Percentiles rank a stretch among this genome's conserved stretches.
phyloP scores from a whole-genome alignment of 2,329 filamentous ascomycete genomes.

The Talaromyces sp. region DNA sequence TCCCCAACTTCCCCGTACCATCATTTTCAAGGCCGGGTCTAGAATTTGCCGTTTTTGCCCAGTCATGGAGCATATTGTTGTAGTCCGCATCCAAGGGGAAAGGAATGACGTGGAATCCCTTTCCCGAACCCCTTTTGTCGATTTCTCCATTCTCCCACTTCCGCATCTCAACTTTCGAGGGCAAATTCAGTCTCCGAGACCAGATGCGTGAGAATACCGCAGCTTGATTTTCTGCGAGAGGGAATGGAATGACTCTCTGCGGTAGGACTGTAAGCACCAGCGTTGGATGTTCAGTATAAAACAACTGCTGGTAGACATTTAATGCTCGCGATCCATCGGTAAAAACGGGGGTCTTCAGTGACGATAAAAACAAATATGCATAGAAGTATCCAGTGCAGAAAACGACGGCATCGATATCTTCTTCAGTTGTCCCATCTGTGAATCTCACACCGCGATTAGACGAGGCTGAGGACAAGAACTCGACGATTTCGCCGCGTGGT shows the following conservation, averaged over 20 bases:
- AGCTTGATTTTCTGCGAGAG: slow-evolving; percentile 70
- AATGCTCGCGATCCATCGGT: slow-evolving; percentile 64
- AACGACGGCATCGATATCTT: slow-evolving; percentile 65
- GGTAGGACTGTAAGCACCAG: slow-evolving; percentile 70
- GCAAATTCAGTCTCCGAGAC: slow-evolving; percentile 63
- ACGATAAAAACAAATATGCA: slow-evolving; percentile 65
- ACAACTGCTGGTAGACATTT: slow-evolving; percentile 72
- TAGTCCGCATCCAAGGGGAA: slow-evolving; percentile 44
- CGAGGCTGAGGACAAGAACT: slow-evolving; percentile 47
- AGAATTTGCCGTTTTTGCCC: slow-evolving; percentile 29
- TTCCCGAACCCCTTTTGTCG: slow-evolving; percentile 40
- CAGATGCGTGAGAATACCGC: slow-evolving; percentile 72
- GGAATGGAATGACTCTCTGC: slow-evolving; percentile 80
- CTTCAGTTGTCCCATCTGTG: slow-evolving; percentile 58
- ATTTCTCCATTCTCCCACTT: slow-evolving; percentile 54
- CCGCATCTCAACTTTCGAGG: slow-evolving; percentile 58
- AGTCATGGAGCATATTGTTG: slow-evolving; percentile 38
- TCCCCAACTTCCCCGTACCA: slow-evolving; percentile 59
- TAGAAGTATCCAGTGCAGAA: slow-evolving; percentile 91
- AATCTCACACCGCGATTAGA: slow-evolving; percentile 59
- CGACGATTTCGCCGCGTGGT: slow-evolving; percentile 48
- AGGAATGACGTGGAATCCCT: slow-evolving; percentile 49
- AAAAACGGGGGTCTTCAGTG: slow-evolving; percentile 51
- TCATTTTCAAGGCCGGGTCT: slow-evolving; percentile 34
- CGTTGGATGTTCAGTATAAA: slow-evolving; percentile 69